Conservation (phyloP, 2,329 filamentous ascomycete species). For the Nannizziopsis arthrosporioides region DNA sequence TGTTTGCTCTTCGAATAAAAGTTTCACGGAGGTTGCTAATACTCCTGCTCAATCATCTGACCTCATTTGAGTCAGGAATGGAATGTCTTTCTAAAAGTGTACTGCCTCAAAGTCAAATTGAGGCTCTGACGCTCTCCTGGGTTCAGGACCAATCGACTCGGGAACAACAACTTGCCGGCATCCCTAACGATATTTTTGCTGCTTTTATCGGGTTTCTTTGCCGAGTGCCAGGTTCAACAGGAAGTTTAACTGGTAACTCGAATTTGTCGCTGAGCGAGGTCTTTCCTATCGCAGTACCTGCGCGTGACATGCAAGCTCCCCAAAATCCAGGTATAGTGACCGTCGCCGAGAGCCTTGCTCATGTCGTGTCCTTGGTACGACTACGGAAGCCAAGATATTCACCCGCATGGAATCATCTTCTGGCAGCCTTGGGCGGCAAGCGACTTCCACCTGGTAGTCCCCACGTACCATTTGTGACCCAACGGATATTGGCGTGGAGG, state of each 20-base stretch:
- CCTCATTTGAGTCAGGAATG: slow-evolving; percentile 32
- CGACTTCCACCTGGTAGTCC: slow-evolving; percentile 10
- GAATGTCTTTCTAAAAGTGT: slow-evolving; percentile 32
- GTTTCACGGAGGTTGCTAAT: slow-evolving; percentile 37
- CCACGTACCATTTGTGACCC: slow-evolving; percentile 13
- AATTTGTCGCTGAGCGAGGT: neutral
- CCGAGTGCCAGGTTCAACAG: slow-evolving; percentile 15
- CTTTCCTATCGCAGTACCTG: slow-evolving; percentile 2
- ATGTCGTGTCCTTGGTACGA: slow-evolving; percentile 29
- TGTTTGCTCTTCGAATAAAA: slow-evolving; percentile 36
- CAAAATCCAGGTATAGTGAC: slow-evolving; percentile 5
- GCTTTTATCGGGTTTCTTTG: slow-evolving; percentile 37
- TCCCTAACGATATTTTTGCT: slow-evolving; percentile 32
- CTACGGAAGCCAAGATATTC: slow-evolving; percentile 21
- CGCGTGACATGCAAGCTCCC: neutral
- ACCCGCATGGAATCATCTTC: slow-evolving; percentile 28
- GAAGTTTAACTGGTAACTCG: neutral
- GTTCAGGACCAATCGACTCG: neutral
- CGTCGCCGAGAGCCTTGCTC: slow-evolving; percentile 20
- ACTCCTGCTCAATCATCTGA: slow-evolving; percentile 39
- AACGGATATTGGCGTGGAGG: slow-evolving; percentile 31
- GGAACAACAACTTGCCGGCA: slow-evolving; percentile 18
- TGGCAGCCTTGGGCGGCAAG: slow-evolving; percentile 20
- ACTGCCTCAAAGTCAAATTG: slow-evolving; percentile 23
- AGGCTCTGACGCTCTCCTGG: slow-evolving; percentile 6